A percentile compares a stretch with the other conserved stretches of the same genome.
Evolutionary conservation across 257 asterid species (phyloP).

Genomic region (Orobanche coerulescens): DNA sequence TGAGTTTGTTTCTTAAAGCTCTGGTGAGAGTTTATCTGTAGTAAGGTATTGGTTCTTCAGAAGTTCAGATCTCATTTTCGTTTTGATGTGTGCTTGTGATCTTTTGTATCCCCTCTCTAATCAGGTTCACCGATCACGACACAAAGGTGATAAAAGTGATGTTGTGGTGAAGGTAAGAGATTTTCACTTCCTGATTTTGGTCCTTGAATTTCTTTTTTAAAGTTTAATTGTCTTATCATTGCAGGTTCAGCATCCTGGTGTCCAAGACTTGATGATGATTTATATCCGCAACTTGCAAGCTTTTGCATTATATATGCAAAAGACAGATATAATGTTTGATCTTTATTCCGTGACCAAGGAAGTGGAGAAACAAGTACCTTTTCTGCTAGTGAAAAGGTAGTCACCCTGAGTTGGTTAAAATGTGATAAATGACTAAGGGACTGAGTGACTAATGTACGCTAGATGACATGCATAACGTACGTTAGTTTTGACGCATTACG

Average conservation of each 20-base stretch:
- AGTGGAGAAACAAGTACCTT: constrained; percentile 87
- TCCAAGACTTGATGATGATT: constrained; percentile 93
- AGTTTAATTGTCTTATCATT: constrained; percentile 23
- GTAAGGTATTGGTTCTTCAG: constrained; percentile 1
- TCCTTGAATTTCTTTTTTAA: constrained; percentile 4
- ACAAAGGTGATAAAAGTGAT: constrained; percentile 72
- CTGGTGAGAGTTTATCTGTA: not conserved
- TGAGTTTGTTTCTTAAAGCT: constrained; percentile 9
- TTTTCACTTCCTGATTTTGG: constrained; percentile 8
- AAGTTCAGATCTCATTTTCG: not conserved
- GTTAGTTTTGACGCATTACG: too few species aligned
- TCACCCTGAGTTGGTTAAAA: too few species aligned
- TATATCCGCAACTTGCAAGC: constrained; percentile 93
- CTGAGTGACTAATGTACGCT: too few species aligned
- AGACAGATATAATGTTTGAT: constrained; percentile 90
- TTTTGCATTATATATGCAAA: constrained; percentile 88
- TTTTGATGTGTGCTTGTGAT: constrained; percentile 6
- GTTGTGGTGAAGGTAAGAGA: constrained; percentile 84
- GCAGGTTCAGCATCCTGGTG: constrained; percentile 95
- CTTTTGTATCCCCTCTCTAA: constrained; percentile 7
- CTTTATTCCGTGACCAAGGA: constrained; percentile 86
- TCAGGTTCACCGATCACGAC: constrained; percentile 89
- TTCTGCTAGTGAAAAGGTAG: too few species aligned
- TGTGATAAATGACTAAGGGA: too few species aligned
- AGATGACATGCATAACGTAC: too few species aligned